Evolutionary conservation across 768 basidiomycete species (phyloP).

Genomic region (Macrolepiota dolichaula): DNA sequence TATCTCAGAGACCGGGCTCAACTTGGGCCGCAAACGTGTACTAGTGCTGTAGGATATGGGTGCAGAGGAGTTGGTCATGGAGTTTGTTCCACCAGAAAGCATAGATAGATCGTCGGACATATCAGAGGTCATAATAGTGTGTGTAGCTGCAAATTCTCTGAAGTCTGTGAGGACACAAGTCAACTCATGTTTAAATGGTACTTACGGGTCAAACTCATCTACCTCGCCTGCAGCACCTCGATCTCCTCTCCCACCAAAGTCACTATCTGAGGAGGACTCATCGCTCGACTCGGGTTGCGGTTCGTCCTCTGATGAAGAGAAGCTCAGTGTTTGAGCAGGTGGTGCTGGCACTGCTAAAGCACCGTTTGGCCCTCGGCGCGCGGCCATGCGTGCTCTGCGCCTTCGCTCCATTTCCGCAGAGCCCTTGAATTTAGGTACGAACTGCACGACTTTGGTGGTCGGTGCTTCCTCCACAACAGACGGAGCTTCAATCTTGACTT

Average conservation of each 20-base stretch:
- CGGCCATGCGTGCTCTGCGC: slow-evolving; percentile 61
- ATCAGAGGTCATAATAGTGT: slow-evolving; percentile 49
- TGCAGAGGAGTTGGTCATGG: slow-evolving; percentile 53
- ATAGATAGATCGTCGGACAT: slow-evolving; percentile 62
- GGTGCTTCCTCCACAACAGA: slow-evolving; percentile 39
- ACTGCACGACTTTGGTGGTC: slow-evolving; percentile 51
- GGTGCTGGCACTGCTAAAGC: slow-evolving; percentile 28
- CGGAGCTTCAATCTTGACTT: slow-evolving; percentile 38
- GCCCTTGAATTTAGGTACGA: slow-evolving; percentile 77
- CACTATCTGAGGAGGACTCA: slow-evolving; percentile 39
- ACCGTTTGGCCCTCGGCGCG: slow-evolving; percentile 45
- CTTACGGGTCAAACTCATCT: slow-evolving; percentile 82
- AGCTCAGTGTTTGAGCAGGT: slow-evolving; percentile 28
- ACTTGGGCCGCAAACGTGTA: slow-evolving; percentile 40
- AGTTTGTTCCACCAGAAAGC: slow-evolving; percentile 49
- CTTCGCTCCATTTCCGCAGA: slow-evolving; percentile 86
- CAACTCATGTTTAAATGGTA: slow-evolving; percentile 5
- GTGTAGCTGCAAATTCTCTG: slow-evolving; percentile 70
- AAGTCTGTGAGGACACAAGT: neutral
- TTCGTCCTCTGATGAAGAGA: slow-evolving; percentile 55
- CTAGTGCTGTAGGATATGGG: slow-evolving; percentile 43
- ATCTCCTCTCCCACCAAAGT: slow-evolving; percentile 46
- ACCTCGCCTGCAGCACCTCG: slow-evolving; percentile 55
- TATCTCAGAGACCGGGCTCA: slow-evolving; percentile 63
- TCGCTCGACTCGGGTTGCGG: slow-evolving; percentile 45